Conservation (phyloP, 192 early-diverging fungal species). For the Linnemannia zychae region DNA sequence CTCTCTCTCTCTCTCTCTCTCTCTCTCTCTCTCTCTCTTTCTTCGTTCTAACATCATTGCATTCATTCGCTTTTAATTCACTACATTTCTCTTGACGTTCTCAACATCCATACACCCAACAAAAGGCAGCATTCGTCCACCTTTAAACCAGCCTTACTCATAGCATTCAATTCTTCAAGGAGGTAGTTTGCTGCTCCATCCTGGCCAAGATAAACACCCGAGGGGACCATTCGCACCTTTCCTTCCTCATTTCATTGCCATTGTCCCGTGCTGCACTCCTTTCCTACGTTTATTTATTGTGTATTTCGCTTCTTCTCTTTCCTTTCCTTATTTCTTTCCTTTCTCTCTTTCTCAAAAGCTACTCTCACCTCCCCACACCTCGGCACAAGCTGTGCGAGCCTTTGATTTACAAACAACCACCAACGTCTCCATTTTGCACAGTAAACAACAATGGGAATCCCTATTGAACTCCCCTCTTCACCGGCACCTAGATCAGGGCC, state of each 20-base stretch:
- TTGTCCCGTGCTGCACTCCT: neutral
- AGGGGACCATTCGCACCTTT: neutral
- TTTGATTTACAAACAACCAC: neutral
- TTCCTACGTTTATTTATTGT: neutral
- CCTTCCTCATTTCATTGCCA: neutral
- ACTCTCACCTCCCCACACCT: neutral
- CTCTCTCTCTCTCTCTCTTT: neutral
- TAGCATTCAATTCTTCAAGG: slow-evolving; percentile 2
- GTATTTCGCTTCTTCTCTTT: neutral
- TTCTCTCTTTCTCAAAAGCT: neutral
- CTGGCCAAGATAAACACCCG: neutral
- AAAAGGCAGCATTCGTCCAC: neutral
- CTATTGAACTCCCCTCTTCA: slow-evolving; percentile 21
- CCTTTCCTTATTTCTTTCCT: neutral
- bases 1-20: neutral
- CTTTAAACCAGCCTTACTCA: no score
- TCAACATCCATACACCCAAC: neutral
- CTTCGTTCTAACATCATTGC: neutral
- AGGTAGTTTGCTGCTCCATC: neutral
- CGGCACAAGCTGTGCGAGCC: neutral
- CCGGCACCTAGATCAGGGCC: slow-evolving; percentile 9
- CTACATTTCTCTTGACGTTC: neutral
- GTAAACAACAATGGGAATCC: slow-evolving; percentile 37
- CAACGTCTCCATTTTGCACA: neutral
- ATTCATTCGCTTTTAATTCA: no score